Evolutionary conservation across 768 basidiomycete genomes (phyloP).

Genomic region (Boletus reticuloceps): DNA sequence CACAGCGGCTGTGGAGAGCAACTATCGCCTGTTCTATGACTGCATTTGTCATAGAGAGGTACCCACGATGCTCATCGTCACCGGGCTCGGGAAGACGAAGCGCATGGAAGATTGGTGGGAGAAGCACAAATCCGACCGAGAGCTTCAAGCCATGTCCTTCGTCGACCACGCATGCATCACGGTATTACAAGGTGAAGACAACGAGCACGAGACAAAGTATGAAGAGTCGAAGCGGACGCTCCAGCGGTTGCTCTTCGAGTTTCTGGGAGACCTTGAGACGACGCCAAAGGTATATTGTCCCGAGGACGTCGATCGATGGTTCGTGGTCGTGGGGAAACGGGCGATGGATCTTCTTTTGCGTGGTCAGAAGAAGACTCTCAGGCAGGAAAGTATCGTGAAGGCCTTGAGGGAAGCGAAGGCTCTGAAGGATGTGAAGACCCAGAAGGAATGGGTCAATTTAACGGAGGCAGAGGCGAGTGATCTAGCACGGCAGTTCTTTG

Average conservation of each 20-base stretch:
- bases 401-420: slow-evolving; percentile 10
- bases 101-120: slow-evolving; percentile 37
- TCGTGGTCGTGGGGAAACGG: slow-evolving; percentile 12
- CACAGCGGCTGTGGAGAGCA: slow-evolving; percentile 31
- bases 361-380: slow-evolving; percentile 5
- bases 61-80: slow-evolving; percentile 36
- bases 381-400: slow-evolving; percentile 10
- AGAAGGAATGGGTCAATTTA: slow-evolving; percentile 12
- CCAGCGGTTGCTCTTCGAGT: slow-evolving; percentile 10
- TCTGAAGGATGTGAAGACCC: slow-evolving; percentile 8
- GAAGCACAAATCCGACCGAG: slow-evolving; percentile 12
- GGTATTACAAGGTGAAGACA: slow-evolving; percentile 21
- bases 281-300: slow-evolving; percentile 5
- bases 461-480: slow-evolving; percentile 3
- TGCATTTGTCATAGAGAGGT: slow-evolving; percentile 36
- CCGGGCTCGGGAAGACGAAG: slow-evolving; percentile 35
- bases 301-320: slow-evolving; percentile 11
- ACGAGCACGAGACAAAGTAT: slow-evolving; percentile 17
- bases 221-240: slow-evolving; percentile 12
- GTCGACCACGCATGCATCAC: slow-evolving; percentile 30
- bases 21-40: slow-evolving; percentile 37
- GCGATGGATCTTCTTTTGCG: slow-evolving; percentile 14
- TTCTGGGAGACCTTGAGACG: slow-evolving; percentile 1
- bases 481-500: slow-evolving; percentile 14
- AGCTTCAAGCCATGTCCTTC: slow-evolving; percentile 9